Percentiles rank a stretch among this genome's conserved stretches.
Evolutionary conservation across 371 early-diverging fungal species (phyloP).

Genomic region (Mortierella sp.): DNA sequence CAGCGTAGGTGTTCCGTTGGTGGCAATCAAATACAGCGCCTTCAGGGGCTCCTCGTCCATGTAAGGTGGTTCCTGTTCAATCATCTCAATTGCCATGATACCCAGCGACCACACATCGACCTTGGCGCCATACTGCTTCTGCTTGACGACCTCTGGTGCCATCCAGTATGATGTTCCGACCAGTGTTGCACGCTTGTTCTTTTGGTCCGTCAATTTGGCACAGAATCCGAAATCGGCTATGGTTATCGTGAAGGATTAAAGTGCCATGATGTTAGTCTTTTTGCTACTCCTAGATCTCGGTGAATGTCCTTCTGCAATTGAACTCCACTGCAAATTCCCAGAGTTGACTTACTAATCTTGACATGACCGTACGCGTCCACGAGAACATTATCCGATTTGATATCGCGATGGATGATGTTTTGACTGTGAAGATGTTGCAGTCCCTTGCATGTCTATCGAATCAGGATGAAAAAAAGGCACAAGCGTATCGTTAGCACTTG

Average conservation of each 20-base stretch:
- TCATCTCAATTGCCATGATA: constrained; percentile 98
- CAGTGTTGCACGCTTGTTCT: constrained; percentile 94
- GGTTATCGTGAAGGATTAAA: not conserved
- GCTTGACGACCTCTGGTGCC: constrained; percentile 95
- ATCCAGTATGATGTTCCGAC: constrained; percentile 98
- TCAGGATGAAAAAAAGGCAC: not conserved
- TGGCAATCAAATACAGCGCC: constrained; percentile 96
- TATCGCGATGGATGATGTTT: constrained; percentile 97
- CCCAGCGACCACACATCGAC: constrained; percentile 97
- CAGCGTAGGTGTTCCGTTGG: constrained; percentile 96
- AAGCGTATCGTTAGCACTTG: not conserved
- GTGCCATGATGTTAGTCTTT: not conserved
- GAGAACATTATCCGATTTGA: constrained; percentile 97
- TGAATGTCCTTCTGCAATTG: too few relatives aligned
- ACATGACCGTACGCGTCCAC: constrained; percentile 90
- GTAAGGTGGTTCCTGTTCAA: constrained; percentile 98
- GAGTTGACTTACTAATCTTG: constrained; percentile 82
- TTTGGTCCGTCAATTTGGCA: constrained; percentile 89
- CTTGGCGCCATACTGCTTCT: constrained; percentile 91
- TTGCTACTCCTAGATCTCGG: not conserved
- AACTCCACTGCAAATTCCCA: too few relatives aligned
- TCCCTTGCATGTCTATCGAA: constrained; percentile 82
- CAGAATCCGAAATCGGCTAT: constrained; percentile 96
- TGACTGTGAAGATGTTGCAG: constrained; percentile 93
- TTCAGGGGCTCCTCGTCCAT: constrained; percentile 95